Conservation (phyloP, 371 early-diverging fungal genomes). For the Rhizopus stolonifer region DNA sequence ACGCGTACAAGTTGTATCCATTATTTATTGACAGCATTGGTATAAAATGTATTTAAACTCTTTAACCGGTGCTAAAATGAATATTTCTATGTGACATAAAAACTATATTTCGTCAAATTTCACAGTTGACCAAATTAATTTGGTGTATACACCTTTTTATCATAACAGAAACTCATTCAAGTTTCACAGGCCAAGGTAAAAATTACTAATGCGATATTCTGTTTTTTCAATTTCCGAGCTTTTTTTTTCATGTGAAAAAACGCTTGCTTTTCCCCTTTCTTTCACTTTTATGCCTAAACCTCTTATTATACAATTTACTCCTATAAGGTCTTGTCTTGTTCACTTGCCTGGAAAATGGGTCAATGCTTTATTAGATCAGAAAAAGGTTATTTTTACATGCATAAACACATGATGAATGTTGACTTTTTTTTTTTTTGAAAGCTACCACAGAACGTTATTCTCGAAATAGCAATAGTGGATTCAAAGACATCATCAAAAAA, state of each 20-base stretch:
- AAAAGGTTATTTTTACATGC: conserved; percentile 42
- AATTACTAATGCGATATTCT: neutral
- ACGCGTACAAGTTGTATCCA: too few species aligned
- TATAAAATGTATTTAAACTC: too few species aligned
- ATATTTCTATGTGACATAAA: too few species aligned
- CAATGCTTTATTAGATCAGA: conserved; percentile 64
- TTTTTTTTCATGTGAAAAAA: neutral
- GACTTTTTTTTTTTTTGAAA: conserved; percentile 7
- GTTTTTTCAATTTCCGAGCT: neutral
- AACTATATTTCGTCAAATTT: too few species aligned
- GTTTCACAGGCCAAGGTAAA: neutral
- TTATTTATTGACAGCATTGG: too few species aligned
- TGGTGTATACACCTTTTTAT: too few species aligned
- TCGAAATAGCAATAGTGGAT: conserved; percentile 43
- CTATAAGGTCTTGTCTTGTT: conserved; percentile 62
- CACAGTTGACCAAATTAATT: too few species aligned
- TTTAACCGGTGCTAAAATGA: too few species aligned
- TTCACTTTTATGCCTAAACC: conserved; percentile 49
- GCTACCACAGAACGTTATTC: conserved; percentile 64
- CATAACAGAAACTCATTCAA: too few species aligned
- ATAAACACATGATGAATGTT: neutral
- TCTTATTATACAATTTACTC: conserved; percentile 57
- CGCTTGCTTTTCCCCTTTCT: neutral
- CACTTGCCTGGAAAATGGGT: conserved; percentile 67
- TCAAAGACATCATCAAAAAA: conserved; percentile 27